Evolutionary conservation across 805 yeast genomes (phyloP), one percentile per base, ranked within the genome.

Genomic region (Ogataea henricii): DNA sequence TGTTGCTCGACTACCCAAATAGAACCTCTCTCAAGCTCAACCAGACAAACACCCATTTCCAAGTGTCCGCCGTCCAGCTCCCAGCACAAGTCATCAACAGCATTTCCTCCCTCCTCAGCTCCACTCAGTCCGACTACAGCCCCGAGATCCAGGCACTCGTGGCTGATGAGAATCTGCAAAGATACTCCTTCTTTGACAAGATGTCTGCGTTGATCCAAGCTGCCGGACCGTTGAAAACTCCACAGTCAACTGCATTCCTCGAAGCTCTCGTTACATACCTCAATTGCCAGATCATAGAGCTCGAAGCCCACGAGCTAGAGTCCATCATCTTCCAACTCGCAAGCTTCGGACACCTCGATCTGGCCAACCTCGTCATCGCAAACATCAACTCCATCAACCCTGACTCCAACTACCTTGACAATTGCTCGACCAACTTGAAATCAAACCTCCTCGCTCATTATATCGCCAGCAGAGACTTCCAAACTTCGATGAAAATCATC

Each of bases 381-480:
- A 40, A 47, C 22, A 36, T 52, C 42, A 37, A 48, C 27, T 20
- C 30, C 26, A 27, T 42, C 20, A 23, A 41, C 26, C 18, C 17
- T 2, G 32, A 41, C 20, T 8, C 23, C 29, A 13, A 26, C 35
- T 48, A 32, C 25, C 30, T 52, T 12, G 33, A 40, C 6, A 17
- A 30, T 7, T 47, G 52, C 12, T 42, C 56, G 2, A 45, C 49
- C 20, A n/a, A 16, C 4, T 20, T 55, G 13, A 53, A 50, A 32
- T 16, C 46, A 9, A 38, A 29, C 14, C 47, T 60, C 14, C 39
- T 62, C 2, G 43, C 52, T 1, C 45, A 47, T n/a, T 46, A 50
- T 8, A 43, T 63, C 10, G 22, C 37, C 7, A 20, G 23, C 3
- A 40, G 45, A 7, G 59, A 63, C 38, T 54, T 63, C 38, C 56